Evolutionary conservation across 305 asterid genomes (phyloP).

Genomic region (Lippia alba): DNA sequence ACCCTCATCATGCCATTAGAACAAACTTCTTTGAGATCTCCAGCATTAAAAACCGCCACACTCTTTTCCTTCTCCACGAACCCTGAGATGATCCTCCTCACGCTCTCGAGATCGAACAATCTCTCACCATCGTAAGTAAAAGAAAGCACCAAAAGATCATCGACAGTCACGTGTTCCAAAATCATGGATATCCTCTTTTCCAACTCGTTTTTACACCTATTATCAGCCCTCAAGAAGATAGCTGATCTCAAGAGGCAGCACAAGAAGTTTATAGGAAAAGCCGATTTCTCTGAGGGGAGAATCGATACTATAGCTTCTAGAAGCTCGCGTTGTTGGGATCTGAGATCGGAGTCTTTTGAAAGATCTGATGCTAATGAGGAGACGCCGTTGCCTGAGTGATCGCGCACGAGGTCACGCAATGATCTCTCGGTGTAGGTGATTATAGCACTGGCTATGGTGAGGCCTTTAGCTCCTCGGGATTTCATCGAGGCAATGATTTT

Average conservation of each 20-base stretch:
- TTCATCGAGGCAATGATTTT: conserved; percentile 69
- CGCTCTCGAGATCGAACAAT: conserved; percentile 86
- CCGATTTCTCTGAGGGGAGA: conserved; percentile 71
- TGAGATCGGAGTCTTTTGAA: conserved; percentile 42
- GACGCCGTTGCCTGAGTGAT: conserved; percentile 68
- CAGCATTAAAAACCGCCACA: conserved; percentile 75
- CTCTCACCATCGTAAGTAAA: conserved; percentile 80
- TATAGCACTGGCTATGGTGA: conserved; percentile 79
- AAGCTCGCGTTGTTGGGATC: conserved; percentile 61
- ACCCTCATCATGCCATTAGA: conserved; percentile 73
- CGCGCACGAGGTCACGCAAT: conserved; percentile 77
- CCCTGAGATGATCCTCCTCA: conserved; percentile 76
- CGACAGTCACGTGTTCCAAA: conserved; percentile 76
- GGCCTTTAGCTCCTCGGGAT: conserved; percentile 71
- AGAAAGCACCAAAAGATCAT: conserved; percentile 74
- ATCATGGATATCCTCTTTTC: conserved; percentile 73
- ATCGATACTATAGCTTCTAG: conserved; percentile 73
- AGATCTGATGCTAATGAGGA: conserved; percentile 35
- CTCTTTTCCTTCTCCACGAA: conserved; percentile 88
- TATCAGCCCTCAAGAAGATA: conserved; percentile 60
- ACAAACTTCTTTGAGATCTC: conserved; percentile 65
- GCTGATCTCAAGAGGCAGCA: conserved; percentile 89
- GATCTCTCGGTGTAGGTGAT: conserved; percentile 80
- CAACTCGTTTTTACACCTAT: conserved; percentile 68
- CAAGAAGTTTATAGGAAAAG: conserved; percentile 80